These are phyloP conservation scores for Irpex rosettiformis DNA, from an alignment of 1,284 basidiomycete species.

Conservation along the genomic window DNA sequence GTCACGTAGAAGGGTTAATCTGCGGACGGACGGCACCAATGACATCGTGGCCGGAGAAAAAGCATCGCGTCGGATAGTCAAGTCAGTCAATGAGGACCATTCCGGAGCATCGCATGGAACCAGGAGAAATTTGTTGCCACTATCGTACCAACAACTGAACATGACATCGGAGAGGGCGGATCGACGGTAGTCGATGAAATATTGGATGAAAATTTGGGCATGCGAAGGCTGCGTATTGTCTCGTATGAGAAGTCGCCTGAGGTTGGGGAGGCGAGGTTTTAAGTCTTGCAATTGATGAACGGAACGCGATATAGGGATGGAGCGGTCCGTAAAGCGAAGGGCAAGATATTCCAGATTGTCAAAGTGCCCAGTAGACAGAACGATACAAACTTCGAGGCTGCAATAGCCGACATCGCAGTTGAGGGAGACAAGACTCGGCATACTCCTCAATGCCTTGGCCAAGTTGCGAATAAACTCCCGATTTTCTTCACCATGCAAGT, in stretches of 20 bases:
- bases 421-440: background rate
- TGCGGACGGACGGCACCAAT: background rate
- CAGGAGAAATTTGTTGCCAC: background rate
- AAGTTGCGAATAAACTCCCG: background rate
- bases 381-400: background rate
- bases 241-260: background rate
- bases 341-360: background rate
- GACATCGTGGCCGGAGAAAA: background rate
- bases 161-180: background rate
- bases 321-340: background rate
- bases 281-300: background rate
- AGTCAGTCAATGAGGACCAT: background rate
- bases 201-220: background rate
- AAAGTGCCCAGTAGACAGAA: background rate
- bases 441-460: background rate
- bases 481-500: background rate
- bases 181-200: background rate
- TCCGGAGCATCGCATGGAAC: background rate
- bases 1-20: background rate
- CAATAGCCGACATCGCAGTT: conserved; percentile 1
- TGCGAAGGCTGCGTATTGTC: background rate
- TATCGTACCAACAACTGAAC: conserved; percentile 2
- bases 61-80: background rate
- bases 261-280: background rate
- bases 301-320: background rate